Conservation (phyloP, 768 basidiomycete species). For the Termitomyces sp. region DNA sequence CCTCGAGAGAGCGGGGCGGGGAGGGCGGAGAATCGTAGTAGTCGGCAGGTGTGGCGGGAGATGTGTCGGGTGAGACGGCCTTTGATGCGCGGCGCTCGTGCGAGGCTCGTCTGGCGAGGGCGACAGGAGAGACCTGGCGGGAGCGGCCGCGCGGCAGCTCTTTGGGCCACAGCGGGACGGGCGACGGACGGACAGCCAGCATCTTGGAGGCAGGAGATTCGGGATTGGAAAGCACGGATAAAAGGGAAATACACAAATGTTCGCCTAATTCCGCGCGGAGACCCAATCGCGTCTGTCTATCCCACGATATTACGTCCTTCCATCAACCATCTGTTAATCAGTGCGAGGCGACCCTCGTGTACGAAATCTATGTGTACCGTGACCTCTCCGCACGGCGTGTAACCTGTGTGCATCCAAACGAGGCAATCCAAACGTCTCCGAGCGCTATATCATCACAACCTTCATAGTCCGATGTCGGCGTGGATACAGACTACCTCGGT, state of each 20-base stretch:
- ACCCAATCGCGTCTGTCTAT: no score
- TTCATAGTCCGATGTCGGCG: not conserved
- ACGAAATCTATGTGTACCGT: no score
- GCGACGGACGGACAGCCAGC: slow-evolving; percentile 12
- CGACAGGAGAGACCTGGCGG: slow-evolving; percentile 31
- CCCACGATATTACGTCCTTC: no score
- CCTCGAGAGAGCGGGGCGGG: slow-evolving; percentile 44
- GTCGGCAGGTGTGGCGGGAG: slow-evolving; percentile 28
- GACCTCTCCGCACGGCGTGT: not conserved
- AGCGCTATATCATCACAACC: not conserved
- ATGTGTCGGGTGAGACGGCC: slow-evolving; percentile 18
- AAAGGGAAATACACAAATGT: no score
- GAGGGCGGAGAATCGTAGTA: slow-evolving; percentile 42
- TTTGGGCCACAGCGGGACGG: slow-evolving; percentile 2
- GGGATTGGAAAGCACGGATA: not conserved
- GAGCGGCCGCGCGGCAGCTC: slow-evolving; percentile 20
- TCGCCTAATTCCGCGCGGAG: no score
- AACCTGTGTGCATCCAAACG: not conserved
- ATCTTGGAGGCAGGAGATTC: not conserved
- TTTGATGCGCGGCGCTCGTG: slow-evolving; percentile 27
- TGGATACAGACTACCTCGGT: not conserved
- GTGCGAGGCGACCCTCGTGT: no score
- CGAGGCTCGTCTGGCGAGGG: slow-evolving; percentile 36
- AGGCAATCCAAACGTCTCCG: no score
- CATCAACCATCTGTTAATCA: no score